Conservation (phyloP, 2,329 filamentous ascomycete species). For the Claviceps capensis region DNA sequence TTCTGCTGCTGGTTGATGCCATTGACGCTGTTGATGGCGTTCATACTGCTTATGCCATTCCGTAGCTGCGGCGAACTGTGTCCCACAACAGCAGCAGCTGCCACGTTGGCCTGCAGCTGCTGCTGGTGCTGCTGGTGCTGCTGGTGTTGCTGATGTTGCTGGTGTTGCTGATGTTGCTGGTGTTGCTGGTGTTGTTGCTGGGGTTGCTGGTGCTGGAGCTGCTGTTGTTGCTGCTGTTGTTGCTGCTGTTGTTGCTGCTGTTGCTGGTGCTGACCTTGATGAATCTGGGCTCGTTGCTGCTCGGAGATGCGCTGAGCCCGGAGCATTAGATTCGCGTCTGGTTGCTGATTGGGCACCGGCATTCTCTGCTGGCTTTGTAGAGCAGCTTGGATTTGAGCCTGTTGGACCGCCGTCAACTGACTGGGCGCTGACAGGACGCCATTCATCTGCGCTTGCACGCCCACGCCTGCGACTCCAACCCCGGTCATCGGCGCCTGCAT, state of each 20-base stretch:
- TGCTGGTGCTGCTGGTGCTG: slow-evolving; percentile 18
- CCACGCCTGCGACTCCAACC: slow-evolving; percentile 31
- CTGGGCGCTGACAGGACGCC: slow-evolving; percentile 38
- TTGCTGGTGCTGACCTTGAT: slow-evolving; percentile 24
- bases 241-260: slow-evolving; percentile 16
- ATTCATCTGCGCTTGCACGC: slow-evolving; percentile 33
- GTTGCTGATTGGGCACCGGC: slow-evolving; percentile 28
- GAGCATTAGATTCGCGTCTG: slow-evolving; percentile 43
- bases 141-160: slow-evolving; percentile 6
- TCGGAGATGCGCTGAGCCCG: slow-evolving; percentile 55
- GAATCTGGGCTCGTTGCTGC: slow-evolving; percentile 43
- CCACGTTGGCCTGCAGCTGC: slow-evolving; percentile 18
- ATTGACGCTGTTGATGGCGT: slow-evolving; percentile 30
- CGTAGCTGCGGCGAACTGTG: slow-evolving; percentile 32
- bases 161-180: slow-evolving; percentile 8
- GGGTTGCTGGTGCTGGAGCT: slow-evolving; percentile 26
- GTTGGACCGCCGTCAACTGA: slow-evolving; percentile 51
- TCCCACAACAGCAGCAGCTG: slow-evolving; percentile 19
- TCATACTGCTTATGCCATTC: slow-evolving; percentile 27
- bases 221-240: slow-evolving; percentile 14
- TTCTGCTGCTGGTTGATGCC: slow-evolving; percentile 34
- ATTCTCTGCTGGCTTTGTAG: slow-evolving; percentile 45
- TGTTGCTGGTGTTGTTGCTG: slow-evolving; percentile 15
- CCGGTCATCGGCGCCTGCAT: slow-evolving; percentile 40
- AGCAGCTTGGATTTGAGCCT: slow-evolving; percentile 52